These are phyloP conservation scores for Streptanthus diversifolius DNA, from an alignment of 345 rosid species.

Conservation along the genomic window DNA sequence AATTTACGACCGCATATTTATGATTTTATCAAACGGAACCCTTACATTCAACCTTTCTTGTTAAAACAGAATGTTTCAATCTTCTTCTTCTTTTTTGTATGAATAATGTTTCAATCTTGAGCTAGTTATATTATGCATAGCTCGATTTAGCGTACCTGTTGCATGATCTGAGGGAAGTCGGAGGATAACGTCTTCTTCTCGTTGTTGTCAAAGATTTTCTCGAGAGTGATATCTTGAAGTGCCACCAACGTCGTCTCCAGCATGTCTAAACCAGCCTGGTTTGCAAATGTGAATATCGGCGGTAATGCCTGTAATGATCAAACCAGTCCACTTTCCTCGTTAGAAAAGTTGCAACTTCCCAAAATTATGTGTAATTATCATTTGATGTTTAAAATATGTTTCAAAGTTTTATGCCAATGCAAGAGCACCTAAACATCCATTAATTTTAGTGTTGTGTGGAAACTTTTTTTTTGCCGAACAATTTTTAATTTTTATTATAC, in stretches of 20 bases:
- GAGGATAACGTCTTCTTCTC: conserved; percentile 70
- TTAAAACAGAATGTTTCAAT: background rate
- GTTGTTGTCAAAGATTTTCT: conserved; percentile 63
- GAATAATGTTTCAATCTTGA: background rate
- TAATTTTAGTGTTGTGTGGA: background rate
- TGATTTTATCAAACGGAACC: background rate
- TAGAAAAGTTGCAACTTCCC: background rate
- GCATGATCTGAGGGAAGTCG: conserved; percentile 81
- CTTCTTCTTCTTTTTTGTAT: background rate
- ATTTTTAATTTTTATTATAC: too few relatives aligned
- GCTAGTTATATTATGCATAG: background rate
- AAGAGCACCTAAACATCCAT: background rate
- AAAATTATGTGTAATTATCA: background rate
- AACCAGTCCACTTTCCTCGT: conserved; percentile 14
- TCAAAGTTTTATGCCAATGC: background rate
- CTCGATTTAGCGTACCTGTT: conserved; percentile 49
- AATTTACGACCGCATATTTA: background rate
- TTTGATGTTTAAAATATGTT: background rate
- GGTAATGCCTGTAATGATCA: conserved; percentile 53
- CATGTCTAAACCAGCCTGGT: conserved; percentile 99
- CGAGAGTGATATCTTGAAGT: conserved; percentile 76
- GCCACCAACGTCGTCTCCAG: conserved; percentile 85
- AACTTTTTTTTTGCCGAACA: too few relatives aligned
- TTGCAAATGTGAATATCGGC: conserved; percentile 73
- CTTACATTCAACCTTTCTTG: background rate